Percentiles rank a stretch among this genome's conserved stretches.
phyloP scores from a whole-genome alignment of 164 flowering plant genomes.

The Dillenia turbinata region DNA sequence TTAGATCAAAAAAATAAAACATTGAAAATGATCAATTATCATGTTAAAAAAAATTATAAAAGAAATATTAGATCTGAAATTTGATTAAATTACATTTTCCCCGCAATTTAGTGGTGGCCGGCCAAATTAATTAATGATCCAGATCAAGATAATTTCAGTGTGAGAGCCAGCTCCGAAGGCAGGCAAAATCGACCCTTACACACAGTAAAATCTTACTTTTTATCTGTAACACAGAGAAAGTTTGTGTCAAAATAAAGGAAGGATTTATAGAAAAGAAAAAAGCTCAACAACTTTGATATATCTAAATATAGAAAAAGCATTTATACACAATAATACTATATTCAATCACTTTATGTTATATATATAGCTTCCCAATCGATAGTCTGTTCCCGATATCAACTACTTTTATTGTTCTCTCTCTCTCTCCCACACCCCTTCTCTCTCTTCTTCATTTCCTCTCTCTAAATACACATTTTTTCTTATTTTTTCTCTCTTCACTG shows the following conservation, averaged over 20 bases:
- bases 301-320: constrained; percentile 7
- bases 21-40: no score
- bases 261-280: constrained; percentile 10
- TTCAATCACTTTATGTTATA: constrained; percentile 25
- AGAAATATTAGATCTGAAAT: no score
- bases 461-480: constrained; percentile 13
- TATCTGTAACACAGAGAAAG: background rate
- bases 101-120: background rate
- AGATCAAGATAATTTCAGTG: background rate
- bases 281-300: constrained; percentile 23
- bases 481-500: constrained; percentile 26
- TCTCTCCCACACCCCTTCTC: constrained; percentile 7
- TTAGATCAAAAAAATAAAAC: no score
- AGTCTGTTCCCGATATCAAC: constrained; percentile 42
- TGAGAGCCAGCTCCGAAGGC: no score
- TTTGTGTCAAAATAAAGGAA: no score
- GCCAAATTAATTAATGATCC: background rate
- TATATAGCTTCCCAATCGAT: constrained; percentile 27
- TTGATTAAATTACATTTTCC: no score
- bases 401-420: constrained; percentile 21
- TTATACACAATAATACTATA: constrained; percentile 10
- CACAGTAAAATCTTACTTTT: background rate
- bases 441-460: constrained; percentile 17
- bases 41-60: no score
- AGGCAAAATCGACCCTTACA: background rate